Conservation (phyloP, 352 stramenopile species). For the Saprolegnia parasitica region DNA sequence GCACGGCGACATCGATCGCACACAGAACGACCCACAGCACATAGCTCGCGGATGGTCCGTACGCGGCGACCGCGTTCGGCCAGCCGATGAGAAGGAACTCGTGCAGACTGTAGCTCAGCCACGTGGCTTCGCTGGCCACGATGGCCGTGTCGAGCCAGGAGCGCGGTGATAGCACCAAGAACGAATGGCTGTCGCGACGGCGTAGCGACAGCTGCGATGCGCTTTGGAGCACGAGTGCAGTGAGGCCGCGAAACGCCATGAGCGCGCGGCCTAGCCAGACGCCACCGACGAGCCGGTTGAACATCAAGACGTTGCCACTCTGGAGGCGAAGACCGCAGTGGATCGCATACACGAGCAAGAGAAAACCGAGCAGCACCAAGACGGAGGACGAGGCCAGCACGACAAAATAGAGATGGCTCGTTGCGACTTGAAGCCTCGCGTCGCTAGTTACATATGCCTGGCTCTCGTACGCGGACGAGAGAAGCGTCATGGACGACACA, state of each 20-base stretch:
- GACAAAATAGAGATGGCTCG: background rate
- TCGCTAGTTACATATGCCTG: background rate
- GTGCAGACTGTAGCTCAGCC: background rate
- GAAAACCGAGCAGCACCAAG: background rate
- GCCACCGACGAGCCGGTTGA: constrained; percentile 12
- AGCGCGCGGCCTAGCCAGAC: constrained; percentile 14
- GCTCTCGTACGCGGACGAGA: background rate
- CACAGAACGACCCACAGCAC: background rate
- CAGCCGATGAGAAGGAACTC: background rate
- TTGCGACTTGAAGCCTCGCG: background rate
- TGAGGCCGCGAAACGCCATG: background rate
- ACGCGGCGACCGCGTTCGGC: background rate
- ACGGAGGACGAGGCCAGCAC: background rate
- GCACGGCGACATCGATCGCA: background rate
- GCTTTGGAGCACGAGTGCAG: background rate
- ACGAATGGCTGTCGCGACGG: background rate
- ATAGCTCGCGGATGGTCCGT: background rate
- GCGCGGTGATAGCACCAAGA: background rate
- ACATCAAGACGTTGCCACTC: background rate
- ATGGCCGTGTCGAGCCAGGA: background rate
- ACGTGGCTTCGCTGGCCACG: background rate
- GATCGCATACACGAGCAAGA: background rate
- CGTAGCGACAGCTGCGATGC: background rate
- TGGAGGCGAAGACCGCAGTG: background rate
- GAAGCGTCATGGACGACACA: background rate